These are phyloP conservation scores for Glycine latifolia DNA, from an alignment of 306 rosid genomes.

Conservation along the genomic window DNA sequence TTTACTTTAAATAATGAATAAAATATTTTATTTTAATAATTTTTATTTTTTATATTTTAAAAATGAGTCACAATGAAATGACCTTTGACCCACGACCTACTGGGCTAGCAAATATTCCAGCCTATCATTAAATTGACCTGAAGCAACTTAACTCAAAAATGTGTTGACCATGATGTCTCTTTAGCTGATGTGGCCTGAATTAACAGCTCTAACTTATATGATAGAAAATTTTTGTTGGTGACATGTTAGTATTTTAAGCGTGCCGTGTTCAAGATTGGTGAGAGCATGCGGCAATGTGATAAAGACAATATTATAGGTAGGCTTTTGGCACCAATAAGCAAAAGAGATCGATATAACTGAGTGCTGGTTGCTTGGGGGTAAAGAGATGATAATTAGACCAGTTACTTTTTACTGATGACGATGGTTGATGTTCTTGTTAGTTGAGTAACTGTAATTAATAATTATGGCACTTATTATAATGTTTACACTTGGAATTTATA, in stretches of 20 bases:
- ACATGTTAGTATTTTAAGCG: neutral
- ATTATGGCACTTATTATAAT: neutral
- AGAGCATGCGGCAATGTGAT: neutral
- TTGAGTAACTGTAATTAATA: conserved; percentile 43
- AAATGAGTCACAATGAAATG: neutral
- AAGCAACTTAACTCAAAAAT: neutral
- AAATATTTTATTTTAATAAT: neutral
- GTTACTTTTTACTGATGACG: neutral
- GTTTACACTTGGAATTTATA: conserved; percentile 13
- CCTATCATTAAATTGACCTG: too few relatives aligned
- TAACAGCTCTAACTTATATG: neutral
- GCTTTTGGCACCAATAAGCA: conserved; percentile 16
- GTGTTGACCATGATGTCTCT: too few relatives aligned
- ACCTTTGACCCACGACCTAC: too few relatives aligned
- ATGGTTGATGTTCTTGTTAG: conserved; percentile 28
- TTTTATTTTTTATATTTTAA: neutral
- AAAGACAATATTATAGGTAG: conserved; percentile 14
- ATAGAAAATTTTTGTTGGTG: neutral
- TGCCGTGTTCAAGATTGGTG: neutral
- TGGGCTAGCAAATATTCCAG: too few relatives aligned
- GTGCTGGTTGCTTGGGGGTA: conserved; percentile 38
- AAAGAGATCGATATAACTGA: neutral
- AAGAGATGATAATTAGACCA: conserved; percentile 39
- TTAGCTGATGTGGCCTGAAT: neutral
- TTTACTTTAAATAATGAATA: neutral